These are phyloP conservation scores for Crotalaria pallida DNA, from an alignment of 306 rosid species.

Conservation along the genomic window DNA sequence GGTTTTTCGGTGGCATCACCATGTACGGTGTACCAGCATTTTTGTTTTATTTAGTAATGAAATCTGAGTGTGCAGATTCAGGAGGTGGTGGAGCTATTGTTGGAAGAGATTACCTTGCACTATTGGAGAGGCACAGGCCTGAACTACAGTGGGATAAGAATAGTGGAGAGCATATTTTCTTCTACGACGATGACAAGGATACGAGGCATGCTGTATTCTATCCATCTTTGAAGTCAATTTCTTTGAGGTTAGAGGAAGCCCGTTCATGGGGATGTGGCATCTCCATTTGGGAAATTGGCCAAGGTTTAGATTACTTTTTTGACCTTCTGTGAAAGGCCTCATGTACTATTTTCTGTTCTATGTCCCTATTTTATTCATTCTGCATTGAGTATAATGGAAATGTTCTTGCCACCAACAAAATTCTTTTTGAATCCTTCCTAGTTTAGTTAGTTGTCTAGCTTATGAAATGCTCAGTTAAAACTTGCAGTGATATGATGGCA, in stretches of 20 bases:
- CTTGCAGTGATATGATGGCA: not conserved
- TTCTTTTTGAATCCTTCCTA: not conserved
- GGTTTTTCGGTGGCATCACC: not conserved
- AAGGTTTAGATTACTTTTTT: constrained; percentile 91
- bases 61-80: constrained; percentile 34
- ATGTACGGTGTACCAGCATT: not conserved
- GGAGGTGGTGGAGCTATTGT: constrained; percentile 73
- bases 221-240: constrained; percentile 79
- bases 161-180: constrained; percentile 77
- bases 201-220: constrained; percentile 75
- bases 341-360: not conserved
- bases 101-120: constrained; percentile 69
- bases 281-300: constrained; percentile 97
- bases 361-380: not conserved
- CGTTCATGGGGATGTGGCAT: constrained; percentile 83
- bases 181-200: constrained; percentile 46
- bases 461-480: not conserved
- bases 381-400: not conserved
- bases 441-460: not conserved
- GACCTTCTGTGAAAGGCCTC: constrained; percentile 49
- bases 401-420: not conserved
- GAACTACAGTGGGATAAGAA: constrained; percentile 70
- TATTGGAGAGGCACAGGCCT: constrained; percentile 82
- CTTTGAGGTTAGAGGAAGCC: constrained; percentile 77
- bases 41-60: not conserved